Base-by-base conservation (phyloP, 2,329 filamentous ascomycete species). In the Exophiala spinifera region DNA sequence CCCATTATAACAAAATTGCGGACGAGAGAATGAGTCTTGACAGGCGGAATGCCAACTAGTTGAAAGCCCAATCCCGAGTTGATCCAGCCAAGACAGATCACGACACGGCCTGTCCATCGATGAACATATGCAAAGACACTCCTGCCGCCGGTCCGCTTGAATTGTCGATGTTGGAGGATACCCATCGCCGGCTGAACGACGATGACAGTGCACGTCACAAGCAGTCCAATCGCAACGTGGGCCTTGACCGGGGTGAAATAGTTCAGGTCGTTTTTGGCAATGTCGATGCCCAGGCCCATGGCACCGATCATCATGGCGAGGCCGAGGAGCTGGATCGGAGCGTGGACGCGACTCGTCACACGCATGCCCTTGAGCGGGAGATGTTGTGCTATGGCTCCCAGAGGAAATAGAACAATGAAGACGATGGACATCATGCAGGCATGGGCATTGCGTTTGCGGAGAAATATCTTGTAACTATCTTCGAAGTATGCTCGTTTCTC, bases 151-250 rank as follows among this genome's bases (percentile, higher is more conserved):
- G 72, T 71, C 59, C 74, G 76, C 52, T 75, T 74, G 69, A 75
- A 83, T 36, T 76, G 60, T 3, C 65, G 53, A 61, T 83, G 80
- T 57, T 83, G 80, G 2, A 80, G 55, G 13, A 73, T 62, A 1
- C 80, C 80, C 34, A 80, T 68, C 1, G 76, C 64, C 0, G 80
- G 80, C 60, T 81, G 78, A 58, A 85, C 78, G 7, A 84, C 70
- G 3, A 88, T 72, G 0, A 87, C 63, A 1, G 70, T 56, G 10
- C 17, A 39, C 8, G 44, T 49, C 36, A 49, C 40, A 20, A 56
- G 45, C 15, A 56, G 46, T 14, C 53, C 53, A n/a, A 56, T 45
- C 28, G 49, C 53, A 14, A 56, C 49, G 14, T 56, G 53, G 15
- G 49, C 53, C 25, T 56, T 56, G 5, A 45, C 49, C 3, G 43